Base-by-base conservation (phyloP, 257 asterid species). In the Eustoma russellianum region DNA sequence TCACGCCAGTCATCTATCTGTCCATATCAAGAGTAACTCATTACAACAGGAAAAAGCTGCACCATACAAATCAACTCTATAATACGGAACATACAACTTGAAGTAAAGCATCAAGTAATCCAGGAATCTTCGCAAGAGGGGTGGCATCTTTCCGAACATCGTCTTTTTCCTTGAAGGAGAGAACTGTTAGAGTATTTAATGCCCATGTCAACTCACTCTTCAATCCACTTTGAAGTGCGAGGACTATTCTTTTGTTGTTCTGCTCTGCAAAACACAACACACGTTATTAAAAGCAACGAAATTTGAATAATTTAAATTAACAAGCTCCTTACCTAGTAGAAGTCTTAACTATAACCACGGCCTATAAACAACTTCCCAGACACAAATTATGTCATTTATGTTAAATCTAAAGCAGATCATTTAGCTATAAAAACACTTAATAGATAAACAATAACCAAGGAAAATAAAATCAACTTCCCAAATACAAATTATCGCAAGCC, bases 1-100 rank as follows among this genome's bases (percentile, higher is more conserved):
- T 92, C 97, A 48, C 97, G 97, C 99, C 99, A 92, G 55, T 92
- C 99, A 78, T 92, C 97, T 44, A 92, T 85, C 97, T 92, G 88
- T 59, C 48, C 65, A 12, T 24, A 65, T 17, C 52, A 33, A 9
- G 41, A 17, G 38, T 24, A 35, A 33, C 17, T 40, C 41, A 51
- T 47, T 28, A 35, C 11, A 15, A 13, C 13, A 24, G 15, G 30
- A 10, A 67, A 16, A 17, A 35, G 50, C 13, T 10, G 51, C 15
- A 14, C 1, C 9, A n/a, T 34, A 35, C n/a, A 64, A 9, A 52
- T 52, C 40, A 19, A 61, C 11, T 19, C 66, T 17, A 40, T 41
- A 49, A 54, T 13, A 45, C 14, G 65, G 64, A 44, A 85, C 91
- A 18, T 83, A 92, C 99, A 74, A 92, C 83, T 88, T 77, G 95